Base-by-base conservation (phyloP, 2,329 filamentous ascomycete species). In the Ustulina deusta region DNA sequence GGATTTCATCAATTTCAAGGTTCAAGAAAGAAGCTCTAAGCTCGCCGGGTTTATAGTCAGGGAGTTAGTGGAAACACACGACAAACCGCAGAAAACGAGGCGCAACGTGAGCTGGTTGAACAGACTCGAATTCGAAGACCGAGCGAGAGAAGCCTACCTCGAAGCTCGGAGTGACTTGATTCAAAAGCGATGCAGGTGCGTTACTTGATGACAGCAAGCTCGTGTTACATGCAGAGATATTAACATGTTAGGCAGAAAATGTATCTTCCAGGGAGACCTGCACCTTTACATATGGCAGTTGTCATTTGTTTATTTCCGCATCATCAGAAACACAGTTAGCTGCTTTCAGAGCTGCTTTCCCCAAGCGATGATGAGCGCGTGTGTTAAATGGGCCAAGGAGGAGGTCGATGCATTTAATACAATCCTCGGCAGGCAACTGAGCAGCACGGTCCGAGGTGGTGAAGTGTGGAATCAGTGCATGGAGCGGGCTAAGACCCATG, bases 321-420 rank as follows among this genome's bases (percentile, higher is more conserved):
- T 97, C 71, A 95, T 99, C 77, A 90, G 93, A 74, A 97, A 98
- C 80, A 98, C 96, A 0, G 92, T 98, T 68, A 87, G 88, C 75
- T 94, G 93, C 76, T 97, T 96, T 80, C 93, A 97, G 77, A 83
- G 85, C 61, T 97, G 93, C 78, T 98, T 98, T 78, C 91, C 94
- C 11, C 87, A 93, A 29, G 85, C 90, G 15, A 93, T 96, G 83
- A 97, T 96, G 87, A 97, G 93, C 75, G 94, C 94, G 0, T 97
- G 94, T 74, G 95, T 99, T 74, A 97, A 95, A 77, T 99, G 96
- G 96, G 94, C 94, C n/a, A 98, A 97, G 80, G 91, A 96, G 74
- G 90, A 97, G 77, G 89, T 98, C 1, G 94, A 97, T 74, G 90
- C 90, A 1, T 98, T 98, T 83, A 98, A 97, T 75, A 86, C 85